phyloP scores from a whole-genome alignment of 768 basidiomycete genomes.

The Suillus placidus region DNA sequence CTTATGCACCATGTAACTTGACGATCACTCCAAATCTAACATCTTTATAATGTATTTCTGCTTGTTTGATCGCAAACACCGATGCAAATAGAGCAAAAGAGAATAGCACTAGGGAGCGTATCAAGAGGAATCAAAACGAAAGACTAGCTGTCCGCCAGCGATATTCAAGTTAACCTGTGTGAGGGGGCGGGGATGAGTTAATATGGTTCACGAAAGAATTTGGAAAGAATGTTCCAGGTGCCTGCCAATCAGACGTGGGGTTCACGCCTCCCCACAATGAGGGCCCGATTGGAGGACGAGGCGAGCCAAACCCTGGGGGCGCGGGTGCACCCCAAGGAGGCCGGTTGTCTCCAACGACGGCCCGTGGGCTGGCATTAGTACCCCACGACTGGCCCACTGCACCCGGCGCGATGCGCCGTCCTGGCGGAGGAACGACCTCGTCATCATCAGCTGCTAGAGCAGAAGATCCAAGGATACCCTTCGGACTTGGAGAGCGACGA shows the following conservation, averaged over 20 bases:
- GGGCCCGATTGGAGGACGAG: slow-evolving; percentile 39
- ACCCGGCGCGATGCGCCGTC: slow-evolving; percentile 44
- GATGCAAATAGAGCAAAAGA: slow-evolving; percentile 32
- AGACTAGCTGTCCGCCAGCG: slow-evolving; percentile 12
- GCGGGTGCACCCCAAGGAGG: slow-evolving; percentile 51
- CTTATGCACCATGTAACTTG: slow-evolving; percentile 12
- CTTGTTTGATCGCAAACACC: slow-evolving; percentile 28
- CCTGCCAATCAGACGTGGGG: slow-evolving; percentile 53
- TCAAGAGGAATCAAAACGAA: slow-evolving; percentile 15
- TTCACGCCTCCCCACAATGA: slow-evolving; percentile 46
- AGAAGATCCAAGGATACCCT: slow-evolving; percentile 74
- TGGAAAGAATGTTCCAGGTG: slow-evolving; percentile 48
- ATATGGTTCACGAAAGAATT: slow-evolving; percentile 49
- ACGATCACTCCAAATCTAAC: slow-evolving; percentile 19
- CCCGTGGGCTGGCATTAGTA: slow-evolving; percentile 46
- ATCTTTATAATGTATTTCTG: slow-evolving; percentile 43
- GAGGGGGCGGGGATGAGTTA: slow-evolving; percentile 53
- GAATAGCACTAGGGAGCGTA: slow-evolving; percentile 15
- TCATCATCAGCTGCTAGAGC: slow-evolving; percentile 81
- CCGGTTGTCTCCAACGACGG: slow-evolving; percentile 40
- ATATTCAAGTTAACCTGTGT: slow-evolving; percentile 33
- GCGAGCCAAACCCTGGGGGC: slow-evolving; percentile 39
- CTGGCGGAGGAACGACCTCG: slow-evolving; percentile 63
- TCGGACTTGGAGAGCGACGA: slow-evolving; percentile 56
- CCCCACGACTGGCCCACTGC: slow-evolving; percentile 55